phyloP scores from a whole-genome alignment of 257 asterid genomes.

The Penstemon newberryi region DNA sequence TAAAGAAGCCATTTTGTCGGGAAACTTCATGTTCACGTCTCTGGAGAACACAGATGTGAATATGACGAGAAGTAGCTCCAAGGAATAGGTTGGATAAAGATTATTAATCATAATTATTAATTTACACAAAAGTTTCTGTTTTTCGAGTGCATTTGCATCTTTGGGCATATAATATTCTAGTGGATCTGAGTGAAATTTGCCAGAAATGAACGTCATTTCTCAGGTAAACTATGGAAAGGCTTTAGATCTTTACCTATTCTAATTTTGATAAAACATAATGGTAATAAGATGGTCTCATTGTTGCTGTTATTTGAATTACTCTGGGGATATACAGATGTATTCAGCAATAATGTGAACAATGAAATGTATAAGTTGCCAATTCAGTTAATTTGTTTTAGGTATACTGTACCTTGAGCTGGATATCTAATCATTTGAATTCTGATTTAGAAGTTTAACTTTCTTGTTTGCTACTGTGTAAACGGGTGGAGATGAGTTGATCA shows the following conservation, averaged over 20 bases:
- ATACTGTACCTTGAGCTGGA: no score
- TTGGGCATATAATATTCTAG: slow-evolving; percentile 18
- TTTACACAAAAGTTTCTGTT: slow-evolving; percentile 17
- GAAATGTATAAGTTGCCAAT: no score
- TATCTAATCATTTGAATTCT: no score
- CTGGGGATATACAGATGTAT: no score
- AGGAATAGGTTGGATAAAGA: neutral
- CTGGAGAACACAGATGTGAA: slow-evolving; percentile 42
- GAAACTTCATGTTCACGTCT: slow-evolving; percentile 78
- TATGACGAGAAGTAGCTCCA: slow-evolving; percentile 23
- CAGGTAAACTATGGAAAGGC: neutral
- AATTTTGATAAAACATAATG: no score
- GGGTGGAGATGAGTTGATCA: no score
- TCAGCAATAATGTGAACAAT: no score
- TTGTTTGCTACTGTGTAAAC: no score
- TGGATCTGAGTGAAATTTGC: slow-evolving; percentile 9
- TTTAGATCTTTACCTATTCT: no score
- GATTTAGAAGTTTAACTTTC: no score
- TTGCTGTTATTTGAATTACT: no score
- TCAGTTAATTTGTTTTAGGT: no score
- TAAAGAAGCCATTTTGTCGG: slow-evolving; percentile 71
- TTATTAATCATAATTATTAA: neutral
- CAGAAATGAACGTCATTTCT: neutral
- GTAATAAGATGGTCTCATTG: neutral
- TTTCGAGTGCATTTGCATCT: neutral